These are phyloP conservation scores for Claviceps humidiphila DNA, from an alignment of 2,329 filamentous ascomycete species.

Conservation along the genomic window DNA sequence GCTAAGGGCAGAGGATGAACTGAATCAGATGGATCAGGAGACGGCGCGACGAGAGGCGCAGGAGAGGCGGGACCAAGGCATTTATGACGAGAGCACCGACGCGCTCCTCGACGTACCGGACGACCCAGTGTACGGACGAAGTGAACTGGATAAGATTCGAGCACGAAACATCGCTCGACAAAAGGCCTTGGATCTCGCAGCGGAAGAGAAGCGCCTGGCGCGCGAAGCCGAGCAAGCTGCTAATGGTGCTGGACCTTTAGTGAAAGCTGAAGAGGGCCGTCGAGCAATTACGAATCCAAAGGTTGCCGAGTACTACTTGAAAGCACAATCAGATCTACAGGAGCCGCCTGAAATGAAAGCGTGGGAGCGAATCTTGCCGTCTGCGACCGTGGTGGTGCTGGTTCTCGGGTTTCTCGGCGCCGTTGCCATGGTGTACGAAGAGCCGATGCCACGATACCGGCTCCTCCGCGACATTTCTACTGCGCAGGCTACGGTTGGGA, in stretches of 20 bases:
- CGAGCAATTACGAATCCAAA: constrained; percentile 25
- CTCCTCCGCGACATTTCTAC: constrained; percentile 49
- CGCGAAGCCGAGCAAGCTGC: constrained; percentile 27
- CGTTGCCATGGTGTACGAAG: constrained; percentile 37
- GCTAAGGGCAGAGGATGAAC: constrained; percentile 48
- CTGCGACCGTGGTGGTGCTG: constrained; percentile 32
- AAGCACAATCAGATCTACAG: constrained; percentile 36
- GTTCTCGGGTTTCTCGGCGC: constrained; percentile 30
- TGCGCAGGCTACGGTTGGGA: constrained; percentile 49
- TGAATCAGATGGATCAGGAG: constrained; percentile 36
- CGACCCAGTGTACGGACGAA: constrained; percentile 43
- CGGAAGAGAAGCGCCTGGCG: constrained; percentile 27
- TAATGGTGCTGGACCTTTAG: constrained; percentile 25
- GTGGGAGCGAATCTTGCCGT: constrained; percentile 43
- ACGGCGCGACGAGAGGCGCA: constrained; percentile 12
- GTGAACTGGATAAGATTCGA: constrained; percentile 43
- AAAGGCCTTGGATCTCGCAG: constrained; percentile 31
- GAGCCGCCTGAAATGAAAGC: constrained; percentile 35
- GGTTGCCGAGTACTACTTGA: constrained; percentile 26
- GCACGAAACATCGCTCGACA: constrained; percentile 36
- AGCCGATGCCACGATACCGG: constrained; percentile 36
- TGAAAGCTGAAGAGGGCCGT: constrained; percentile 23
- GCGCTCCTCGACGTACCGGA: constrained; percentile 13
- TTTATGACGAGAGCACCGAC: constrained; percentile 11
- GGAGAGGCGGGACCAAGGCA: constrained; percentile 10